phyloP scores from a whole-genome alignment of 768 basidiomycete genomes.

The Suillus clintonianus region DNA sequence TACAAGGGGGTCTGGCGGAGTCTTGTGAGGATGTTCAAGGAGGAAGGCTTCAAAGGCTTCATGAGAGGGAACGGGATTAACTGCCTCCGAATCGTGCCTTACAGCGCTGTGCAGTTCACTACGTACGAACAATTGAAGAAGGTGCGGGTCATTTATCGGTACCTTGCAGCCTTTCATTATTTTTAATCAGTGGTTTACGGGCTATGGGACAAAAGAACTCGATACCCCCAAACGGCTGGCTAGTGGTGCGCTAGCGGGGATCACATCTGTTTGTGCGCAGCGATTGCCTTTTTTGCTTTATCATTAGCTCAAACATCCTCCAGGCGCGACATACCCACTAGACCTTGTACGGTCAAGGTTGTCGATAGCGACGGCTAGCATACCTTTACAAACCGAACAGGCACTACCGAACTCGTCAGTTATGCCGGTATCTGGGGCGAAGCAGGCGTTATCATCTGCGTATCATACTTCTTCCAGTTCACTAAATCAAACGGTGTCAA shows the following conservation, averaged over 20 bases:
- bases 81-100: conserved; percentile 91
- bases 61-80: conserved; percentile 96
- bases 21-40: conserved; percentile 82
- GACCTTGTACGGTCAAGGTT: conserved; percentile 92
- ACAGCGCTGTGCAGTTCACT: conserved; percentile 84
- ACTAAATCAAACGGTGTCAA: conserved; percentile 38
- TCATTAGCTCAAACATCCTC: conserved; percentile 7
- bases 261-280: conserved; percentile 87
- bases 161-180: not conserved
- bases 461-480: conserved; percentile 55
- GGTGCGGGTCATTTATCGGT: conserved; percentile 38
- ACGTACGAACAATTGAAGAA: conserved; percentile 92
- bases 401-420: conserved; percentile 19
- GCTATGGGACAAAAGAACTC: conserved; percentile 67
- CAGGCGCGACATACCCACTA: conserved; percentile 87
- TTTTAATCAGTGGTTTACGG: conserved; percentile 64
- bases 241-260: conserved; percentile 90
- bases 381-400: conserved; percentile 41
- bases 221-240: conserved; percentile 87
- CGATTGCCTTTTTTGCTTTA: conserved; percentile 8
- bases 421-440: conserved; percentile 20
- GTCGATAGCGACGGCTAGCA: conserved; percentile 90
- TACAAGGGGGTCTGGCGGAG: conserved; percentile 87
- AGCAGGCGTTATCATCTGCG: conserved; percentile 27
- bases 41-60: conserved; percentile 91